These are phyloP conservation scores for Dovyalis caffra DNA, from an alignment of 345 rosid genomes.

Conservation along the genomic window DNA sequence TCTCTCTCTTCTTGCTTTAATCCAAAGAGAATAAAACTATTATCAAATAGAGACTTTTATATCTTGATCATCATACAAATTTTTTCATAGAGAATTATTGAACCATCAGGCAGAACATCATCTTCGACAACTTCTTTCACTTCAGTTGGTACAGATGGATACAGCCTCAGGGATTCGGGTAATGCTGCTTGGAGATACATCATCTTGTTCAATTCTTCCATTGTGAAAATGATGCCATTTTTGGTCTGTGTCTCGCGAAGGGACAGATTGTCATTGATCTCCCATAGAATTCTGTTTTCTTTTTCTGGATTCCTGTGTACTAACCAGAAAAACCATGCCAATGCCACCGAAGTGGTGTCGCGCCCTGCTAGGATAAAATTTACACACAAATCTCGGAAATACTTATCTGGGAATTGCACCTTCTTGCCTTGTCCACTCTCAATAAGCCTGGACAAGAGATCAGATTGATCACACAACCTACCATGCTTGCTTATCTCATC, in stretches of 20 bases:
- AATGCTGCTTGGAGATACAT: slow-evolving; percentile 71
- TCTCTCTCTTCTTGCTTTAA: no score
- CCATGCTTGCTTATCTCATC: neutral
- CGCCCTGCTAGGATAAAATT: slow-evolving; percentile 75
- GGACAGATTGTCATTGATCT: slow-evolving; percentile 32
- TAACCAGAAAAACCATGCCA: slow-evolving; percentile 82
- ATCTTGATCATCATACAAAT: no score
- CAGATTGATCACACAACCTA: slow-evolving; percentile 34
- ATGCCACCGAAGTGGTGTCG: slow-evolving; percentile 74
- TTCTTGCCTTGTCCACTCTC: slow-evolving; percentile 27
- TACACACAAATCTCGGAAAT: slow-evolving; percentile 58
- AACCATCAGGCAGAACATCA: slow-evolving; percentile 61
- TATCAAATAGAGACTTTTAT: no score
- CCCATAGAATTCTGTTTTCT: slow-evolving; percentile 47
- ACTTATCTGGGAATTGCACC: slow-evolving; percentile 32
- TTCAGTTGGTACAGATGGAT: slow-evolving; percentile 74
- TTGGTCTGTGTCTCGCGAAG: slow-evolving; percentile 6
- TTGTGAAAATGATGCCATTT: slow-evolving; percentile 24
- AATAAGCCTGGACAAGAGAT: slow-evolving; percentile 64
- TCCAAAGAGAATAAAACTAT: no score
- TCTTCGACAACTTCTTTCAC: slow-evolving; percentile 57
- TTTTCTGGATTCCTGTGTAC: slow-evolving; percentile 46
- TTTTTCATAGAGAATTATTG: no score
- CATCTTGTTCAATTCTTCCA: slow-evolving; percentile 47
- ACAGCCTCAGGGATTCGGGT: slow-evolving; percentile 67